These are phyloP conservation scores for Ophiostoma triangulosporum DNA, from an alignment of 2,329 filamentous ascomycete genomes.

Conservation along the genomic window DNA sequence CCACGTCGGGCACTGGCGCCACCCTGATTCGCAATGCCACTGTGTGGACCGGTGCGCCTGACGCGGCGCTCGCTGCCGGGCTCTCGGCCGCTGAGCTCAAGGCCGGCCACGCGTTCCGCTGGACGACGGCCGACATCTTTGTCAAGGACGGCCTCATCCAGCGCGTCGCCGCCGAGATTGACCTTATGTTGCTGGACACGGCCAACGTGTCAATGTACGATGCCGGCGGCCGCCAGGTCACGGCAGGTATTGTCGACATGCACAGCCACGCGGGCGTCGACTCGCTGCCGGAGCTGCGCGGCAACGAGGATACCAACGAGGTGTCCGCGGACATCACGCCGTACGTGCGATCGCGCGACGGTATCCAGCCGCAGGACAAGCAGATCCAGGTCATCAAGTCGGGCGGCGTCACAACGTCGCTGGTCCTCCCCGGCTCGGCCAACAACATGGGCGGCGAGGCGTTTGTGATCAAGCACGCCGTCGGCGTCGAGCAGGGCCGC, in stretches of 20 bases:
- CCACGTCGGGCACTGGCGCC: conserved; percentile 42
- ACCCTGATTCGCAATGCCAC: conserved; percentile 54
- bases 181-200: conserved; percentile 4
- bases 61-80: conserved; percentile 30
- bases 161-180: conserved; percentile 33
- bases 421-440: conserved; percentile 54
- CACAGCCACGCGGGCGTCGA: conserved; percentile 52
- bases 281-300: conserved; percentile 39
- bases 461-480: conserved; percentile 53
- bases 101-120: conserved; percentile 45
- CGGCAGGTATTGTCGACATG: conserved; percentile 58
- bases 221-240: conserved; percentile 46
- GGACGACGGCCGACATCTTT: conserved; percentile 47
- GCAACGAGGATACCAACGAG: conserved; percentile 50
- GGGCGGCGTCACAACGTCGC: conserved; percentile 56
- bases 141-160: conserved; percentile 48
- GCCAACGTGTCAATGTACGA: conserved; percentile 27
- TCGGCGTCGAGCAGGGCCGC: conserved; percentile 45
- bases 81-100: conserved; percentile 38
- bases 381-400: conserved; percentile 59
- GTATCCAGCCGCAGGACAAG: conserved; percentile 47
- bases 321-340: conserved; percentile 51
- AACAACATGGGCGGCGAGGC: conserved; percentile 64
- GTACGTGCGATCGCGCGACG: conserved; percentile 54
- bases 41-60: conserved; percentile 51